phyloP scores from a whole-genome alignment of 768 basidiomycete genomes.

The Boletus edulis region DNA sequence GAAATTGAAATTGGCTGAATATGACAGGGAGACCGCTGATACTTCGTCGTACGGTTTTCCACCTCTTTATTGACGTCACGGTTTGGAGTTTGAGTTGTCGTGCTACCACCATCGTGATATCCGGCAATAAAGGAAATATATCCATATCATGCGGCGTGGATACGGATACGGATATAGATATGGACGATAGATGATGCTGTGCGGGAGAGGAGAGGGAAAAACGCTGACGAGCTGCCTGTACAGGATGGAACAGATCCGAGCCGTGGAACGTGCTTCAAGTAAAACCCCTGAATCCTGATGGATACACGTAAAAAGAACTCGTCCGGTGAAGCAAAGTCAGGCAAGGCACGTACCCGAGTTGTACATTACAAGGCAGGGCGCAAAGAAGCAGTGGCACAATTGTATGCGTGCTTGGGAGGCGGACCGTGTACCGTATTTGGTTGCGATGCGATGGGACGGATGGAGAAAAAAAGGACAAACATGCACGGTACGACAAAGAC shows the following conservation, averaged over 20 bases:
- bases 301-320: conserved; percentile 1
- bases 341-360: background rate
- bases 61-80: too few species aligned
- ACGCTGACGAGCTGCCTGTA: background rate
- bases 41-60: too few species aligned
- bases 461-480: background rate
- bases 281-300: background rate
- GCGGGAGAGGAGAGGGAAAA: background rate
- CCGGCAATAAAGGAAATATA: too few species aligned
- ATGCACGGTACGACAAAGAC: background rate
- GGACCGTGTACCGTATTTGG: background rate
- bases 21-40: too few species aligned
- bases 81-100: too few species aligned
- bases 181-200: background rate
- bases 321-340: background rate
- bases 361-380: background rate
- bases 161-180: background rate
- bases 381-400: background rate
- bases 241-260: conserved; percentile 4
- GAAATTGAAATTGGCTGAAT: too few species aligned
- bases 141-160: too few species aligned
- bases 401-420: background rate
- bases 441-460: background rate
- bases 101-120: too few species aligned
- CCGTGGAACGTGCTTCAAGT: background rate